Evolutionary conservation across 257 asterid species (phyloP).

Genomic region (Solanum clarkiae): DNA sequence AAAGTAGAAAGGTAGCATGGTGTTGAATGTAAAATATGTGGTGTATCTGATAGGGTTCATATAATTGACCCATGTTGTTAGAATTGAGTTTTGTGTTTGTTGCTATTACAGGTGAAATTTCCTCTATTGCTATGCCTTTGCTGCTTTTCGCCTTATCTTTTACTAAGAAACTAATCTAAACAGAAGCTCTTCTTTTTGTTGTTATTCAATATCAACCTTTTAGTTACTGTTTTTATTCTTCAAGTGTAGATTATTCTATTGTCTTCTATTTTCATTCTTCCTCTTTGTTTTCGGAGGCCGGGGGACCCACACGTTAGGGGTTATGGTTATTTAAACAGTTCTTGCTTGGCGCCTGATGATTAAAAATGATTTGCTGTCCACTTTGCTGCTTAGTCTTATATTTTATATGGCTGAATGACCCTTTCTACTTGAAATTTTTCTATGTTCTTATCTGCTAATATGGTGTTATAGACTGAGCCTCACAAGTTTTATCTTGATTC

Average conservation of each 20-base stretch:
- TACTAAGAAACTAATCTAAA: too few relatives aligned
- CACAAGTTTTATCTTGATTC: too few relatives aligned
- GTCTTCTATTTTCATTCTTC: neutral
- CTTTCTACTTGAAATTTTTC: too few relatives aligned
- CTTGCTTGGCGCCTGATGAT: constrained; percentile 37
- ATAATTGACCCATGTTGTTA: neutral
- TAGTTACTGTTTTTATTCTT: neutral
- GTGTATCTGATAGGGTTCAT: neutral
- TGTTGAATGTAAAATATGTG: neutral
- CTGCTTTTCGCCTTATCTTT: too few relatives aligned
- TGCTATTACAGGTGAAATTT: neutral
- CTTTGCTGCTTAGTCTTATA: too few relatives aligned
- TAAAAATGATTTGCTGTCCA: too few relatives aligned
- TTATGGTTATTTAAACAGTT: neutral
- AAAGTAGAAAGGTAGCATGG: neutral
- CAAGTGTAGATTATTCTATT: neutral
- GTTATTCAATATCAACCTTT: neutral
- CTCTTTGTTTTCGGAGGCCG: neutral
- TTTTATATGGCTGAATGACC: too few relatives aligned
- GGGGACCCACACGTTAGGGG: neutral
- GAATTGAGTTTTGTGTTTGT: neutral
- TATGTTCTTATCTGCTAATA: too few relatives aligned
- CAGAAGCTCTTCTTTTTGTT: too few relatives aligned
- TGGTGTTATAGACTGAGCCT: too few relatives aligned
- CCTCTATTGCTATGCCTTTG: too few relatives aligned